Percentiles rank a stretch among this genome's conserved stretches.
These are phyloP conservation scores for Metschnikowia matae DNA, from an alignment of 805 yeast species.

Conservation along the genomic window DNA sequence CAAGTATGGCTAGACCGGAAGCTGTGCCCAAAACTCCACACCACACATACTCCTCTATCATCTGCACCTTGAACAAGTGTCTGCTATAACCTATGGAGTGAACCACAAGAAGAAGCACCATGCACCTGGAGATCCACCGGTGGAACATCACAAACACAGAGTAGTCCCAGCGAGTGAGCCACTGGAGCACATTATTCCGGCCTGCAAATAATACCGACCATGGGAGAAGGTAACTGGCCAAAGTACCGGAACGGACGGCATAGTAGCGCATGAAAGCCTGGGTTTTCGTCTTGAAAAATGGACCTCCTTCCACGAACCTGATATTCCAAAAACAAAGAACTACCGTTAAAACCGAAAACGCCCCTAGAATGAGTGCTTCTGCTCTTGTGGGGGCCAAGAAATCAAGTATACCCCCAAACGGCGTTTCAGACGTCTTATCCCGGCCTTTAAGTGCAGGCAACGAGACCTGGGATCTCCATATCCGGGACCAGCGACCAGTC, in stretches of 20 bases:
- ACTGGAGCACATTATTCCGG: conserved; percentile 26
- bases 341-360: conserved; percentile 4
- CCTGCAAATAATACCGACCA: conserved; percentile 17
- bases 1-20: conserved; percentile 42
- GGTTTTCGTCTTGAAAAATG: conserved; percentile 17
- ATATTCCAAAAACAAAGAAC: conserved; percentile 6
- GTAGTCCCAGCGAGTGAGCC: conserved; percentile 36
- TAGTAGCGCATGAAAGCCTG: conserved; percentile 36
- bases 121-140: conserved; percentile 51
- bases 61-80: conserved; percentile 2
- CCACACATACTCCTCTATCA: conserved; percentile 17
- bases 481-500: conserved; percentile 28
- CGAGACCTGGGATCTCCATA: conserved; percentile 30
- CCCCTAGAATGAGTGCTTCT: conserved; percentile 11
- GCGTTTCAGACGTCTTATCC: conserved; percentile 25
- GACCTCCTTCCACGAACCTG: conserved; percentile 13
- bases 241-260: conserved; percentile 25
- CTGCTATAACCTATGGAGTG: conserved; percentile 31
- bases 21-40: conserved; percentile 40
- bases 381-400: conserved; percentile 23
- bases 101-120: conserved; percentile 37
- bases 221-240: conserved; percentile 17
- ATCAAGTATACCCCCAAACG: conserved; percentile 21
- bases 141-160: conserved; percentile 56
- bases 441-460: conserved; percentile 37